Percentiles rank a stretch among this genome's conserved stretches.
These are phyloP conservation scores for Leptographium procerum DNA, from an alignment of 2,329 filamentous ascomycete species.

Conservation along the genomic window DNA sequence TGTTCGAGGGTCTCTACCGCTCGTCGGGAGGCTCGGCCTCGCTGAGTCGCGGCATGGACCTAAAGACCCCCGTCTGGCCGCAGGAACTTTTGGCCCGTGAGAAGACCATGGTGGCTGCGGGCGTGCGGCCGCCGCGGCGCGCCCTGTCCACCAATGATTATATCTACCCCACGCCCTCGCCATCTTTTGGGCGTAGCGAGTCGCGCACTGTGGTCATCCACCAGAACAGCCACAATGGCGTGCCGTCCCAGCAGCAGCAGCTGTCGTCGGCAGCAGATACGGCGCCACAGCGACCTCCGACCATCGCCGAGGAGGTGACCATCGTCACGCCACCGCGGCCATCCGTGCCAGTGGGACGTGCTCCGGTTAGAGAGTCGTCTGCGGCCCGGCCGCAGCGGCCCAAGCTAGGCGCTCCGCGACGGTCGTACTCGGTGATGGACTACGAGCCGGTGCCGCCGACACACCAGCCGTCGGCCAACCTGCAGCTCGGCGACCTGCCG, in stretches of 20 bases:
- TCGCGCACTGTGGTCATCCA: slow-evolving; percentile 8
- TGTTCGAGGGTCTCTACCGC: slow-evolving; percentile 23
- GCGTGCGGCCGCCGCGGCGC: slow-evolving; percentile 29
- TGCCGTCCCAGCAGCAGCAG: background rate
- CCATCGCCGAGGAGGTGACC: slow-evolving; percentile 6
- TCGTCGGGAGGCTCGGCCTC: slow-evolving; percentile 11
- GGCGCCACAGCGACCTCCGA: slow-evolving; percentile 6
- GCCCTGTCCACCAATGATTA: slow-evolving; percentile 37
- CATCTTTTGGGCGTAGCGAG: slow-evolving; percentile 8
- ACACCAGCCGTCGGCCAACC: slow-evolving; percentile 32
- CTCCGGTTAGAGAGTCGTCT: background rate
- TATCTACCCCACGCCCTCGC: slow-evolving; percentile 19
- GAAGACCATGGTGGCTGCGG: slow-evolving; percentile 20
- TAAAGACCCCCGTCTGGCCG: slow-evolving; percentile 20
- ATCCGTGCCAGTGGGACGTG: background rate
- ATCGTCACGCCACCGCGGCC: background rate
- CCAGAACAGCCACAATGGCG: background rate
- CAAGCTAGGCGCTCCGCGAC: slow-evolving; percentile 29
- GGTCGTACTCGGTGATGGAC: slow-evolving; percentile 51
- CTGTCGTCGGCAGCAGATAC: background rate
- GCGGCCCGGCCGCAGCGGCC: background rate
- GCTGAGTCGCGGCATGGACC: slow-evolving; percentile 9
- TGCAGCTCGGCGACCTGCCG: slow-evolving; percentile 41
- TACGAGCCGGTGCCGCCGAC: slow-evolving; percentile 42
- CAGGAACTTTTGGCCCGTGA: slow-evolving; percentile 32